Percentiles rank a stretch among this genome's conserved stretches.
phyloP scores from a whole-genome alignment of 257 asterid species.

The Apocynum venetum region DNA sequence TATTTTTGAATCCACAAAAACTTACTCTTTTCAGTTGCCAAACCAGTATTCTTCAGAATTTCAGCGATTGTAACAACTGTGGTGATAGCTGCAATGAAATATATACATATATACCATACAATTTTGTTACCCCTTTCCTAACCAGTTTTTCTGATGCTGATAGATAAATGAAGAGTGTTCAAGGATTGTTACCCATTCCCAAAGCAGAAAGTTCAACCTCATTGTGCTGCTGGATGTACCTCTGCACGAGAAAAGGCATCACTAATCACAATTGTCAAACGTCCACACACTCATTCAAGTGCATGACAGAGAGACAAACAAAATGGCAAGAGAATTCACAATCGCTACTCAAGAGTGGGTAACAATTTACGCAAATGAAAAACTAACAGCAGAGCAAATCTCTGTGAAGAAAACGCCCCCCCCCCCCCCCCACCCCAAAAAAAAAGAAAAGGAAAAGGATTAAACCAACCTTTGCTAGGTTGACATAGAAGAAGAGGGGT shows the following conservation, averaged over 20 bases:
- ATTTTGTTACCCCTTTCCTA: too few species aligned
- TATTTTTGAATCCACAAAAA: neutral
- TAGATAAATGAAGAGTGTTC: neutral
- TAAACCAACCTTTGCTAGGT: slow-evolving; percentile 45
- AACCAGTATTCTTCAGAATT: slow-evolving; percentile 85
- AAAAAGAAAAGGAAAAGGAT: too few species aligned
- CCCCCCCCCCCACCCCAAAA: too few species aligned
- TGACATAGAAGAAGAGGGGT: slow-evolving; percentile 62
- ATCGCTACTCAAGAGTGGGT: too few species aligned
- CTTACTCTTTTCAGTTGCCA: slow-evolving; percentile 79
- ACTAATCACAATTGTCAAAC: too few species aligned
- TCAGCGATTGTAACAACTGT: slow-evolving; percentile 89
- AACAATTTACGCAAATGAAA: too few species aligned
- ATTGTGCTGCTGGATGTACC: slow-evolving; percentile 85
- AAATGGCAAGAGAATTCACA: too few species aligned
- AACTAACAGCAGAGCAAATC: too few species aligned
- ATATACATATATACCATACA: neutral
- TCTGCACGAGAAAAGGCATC: slow-evolving; percentile 33
- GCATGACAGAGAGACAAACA: too few species aligned
- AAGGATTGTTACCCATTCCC: slow-evolving; percentile 75
- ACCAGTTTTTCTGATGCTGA: too few species aligned
- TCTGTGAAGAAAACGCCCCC: too few species aligned
- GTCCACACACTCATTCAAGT: too few species aligned
- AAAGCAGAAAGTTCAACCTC: slow-evolving; percentile 97
- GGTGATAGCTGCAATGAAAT: slow-evolving; percentile 58